Base-by-base conservation (phyloP, 106 monocot species). In the Hemerocallis citrina region DNA sequence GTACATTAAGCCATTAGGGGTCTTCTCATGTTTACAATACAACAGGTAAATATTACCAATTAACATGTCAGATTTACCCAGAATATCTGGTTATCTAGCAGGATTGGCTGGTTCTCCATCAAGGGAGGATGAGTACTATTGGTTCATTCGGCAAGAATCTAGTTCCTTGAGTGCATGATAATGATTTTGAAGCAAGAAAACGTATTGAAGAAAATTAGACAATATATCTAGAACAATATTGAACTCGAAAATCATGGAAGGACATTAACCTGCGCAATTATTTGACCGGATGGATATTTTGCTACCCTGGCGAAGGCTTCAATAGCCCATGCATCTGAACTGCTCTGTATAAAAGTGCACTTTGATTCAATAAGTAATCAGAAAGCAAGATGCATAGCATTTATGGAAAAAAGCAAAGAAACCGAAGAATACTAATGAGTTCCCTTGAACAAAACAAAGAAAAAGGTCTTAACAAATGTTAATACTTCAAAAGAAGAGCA, bases 281-380 rank as follows among this genome's bases (percentile, higher is more conserved):
- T 77, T 66, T 84, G 85, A 47, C 78, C 98, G 58, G 92, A 77
- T 50, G 98, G 98, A 55, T 88, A 81, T 49, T 92, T 98, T 21
- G 98, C 78, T 17, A 85, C 92, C 39, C 63, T 72, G 9, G 92
- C 88, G 74, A 75, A 98, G 40, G 41, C 80, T 72, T 98, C 92
- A 72, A 98, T 57, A 41, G 74, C 79, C 87, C 92, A 92, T 37
- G 79, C 70, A 47, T 49, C 54, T 21, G 75, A 57, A 59, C 82
- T 84, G 63, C 63, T 79, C 88, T 91, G 58, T 65, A 44, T 1
- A 48, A 7, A 15, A 17, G 69, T 52, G 33, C 30, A 81, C 27
- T 23, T 60, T 23, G 11, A 51, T 36, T 19, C 46, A 49, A n/a
- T 37, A 38, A 19, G 32, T 52, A 25, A 36, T 25, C 40, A 55